Percentiles rank a stretch among this genome's conserved stretches.
Evolutionary conservation across 75 land plant species (phyloP).

Genomic region (Isoetes taiwanensis): DNA sequence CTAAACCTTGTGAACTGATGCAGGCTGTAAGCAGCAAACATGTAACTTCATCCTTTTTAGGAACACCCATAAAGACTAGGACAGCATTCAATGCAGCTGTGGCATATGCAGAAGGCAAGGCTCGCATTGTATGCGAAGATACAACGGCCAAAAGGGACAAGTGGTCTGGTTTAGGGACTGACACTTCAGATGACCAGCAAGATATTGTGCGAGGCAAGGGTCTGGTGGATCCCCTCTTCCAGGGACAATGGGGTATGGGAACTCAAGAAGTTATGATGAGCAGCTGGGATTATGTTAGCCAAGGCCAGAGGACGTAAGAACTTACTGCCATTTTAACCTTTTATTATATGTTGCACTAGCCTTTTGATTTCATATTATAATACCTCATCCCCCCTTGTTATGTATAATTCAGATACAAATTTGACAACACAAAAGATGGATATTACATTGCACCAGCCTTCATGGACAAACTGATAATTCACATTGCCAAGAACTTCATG

Average conservation of each 20-base stretch:
- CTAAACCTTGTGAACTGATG: too few relatives aligned
- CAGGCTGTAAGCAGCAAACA: too few relatives aligned
- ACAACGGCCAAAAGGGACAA: slow-evolving; percentile 39
- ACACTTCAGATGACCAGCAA: slow-evolving; percentile 87
- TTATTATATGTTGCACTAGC: too few relatives aligned
- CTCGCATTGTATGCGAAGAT: slow-evolving; percentile 38
- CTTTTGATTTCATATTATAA: too few relatives aligned
- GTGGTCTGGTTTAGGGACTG: slow-evolving; percentile 62
- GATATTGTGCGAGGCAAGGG: slow-evolving; percentile 90
- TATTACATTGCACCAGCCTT: slow-evolving; percentile 94
- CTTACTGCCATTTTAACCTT: not conserved
- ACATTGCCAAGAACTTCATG: slow-evolving; percentile 90
- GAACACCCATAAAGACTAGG: too few relatives aligned
- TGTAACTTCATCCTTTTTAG: too few relatives aligned
- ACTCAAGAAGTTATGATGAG: slow-evolving; percentile 69
- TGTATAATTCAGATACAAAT: slow-evolving; percentile 41
- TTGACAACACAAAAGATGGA: slow-evolving; percentile 81
- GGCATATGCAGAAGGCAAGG: too few relatives aligned
- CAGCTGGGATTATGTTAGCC: slow-evolving; percentile 73
- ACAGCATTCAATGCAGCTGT: too few relatives aligned
- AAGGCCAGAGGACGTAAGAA: slow-evolving; percentile 54
- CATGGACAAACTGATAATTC: slow-evolving; percentile 92
- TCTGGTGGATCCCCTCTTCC: slow-evolving; percentile 75
- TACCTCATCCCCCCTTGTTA: too few relatives aligned
- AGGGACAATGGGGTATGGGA: slow-evolving; percentile 64